phyloP scores from a whole-genome alignment of 2,329 filamentous ascomycete genomes.

The Westerdykella sp. region DNA sequence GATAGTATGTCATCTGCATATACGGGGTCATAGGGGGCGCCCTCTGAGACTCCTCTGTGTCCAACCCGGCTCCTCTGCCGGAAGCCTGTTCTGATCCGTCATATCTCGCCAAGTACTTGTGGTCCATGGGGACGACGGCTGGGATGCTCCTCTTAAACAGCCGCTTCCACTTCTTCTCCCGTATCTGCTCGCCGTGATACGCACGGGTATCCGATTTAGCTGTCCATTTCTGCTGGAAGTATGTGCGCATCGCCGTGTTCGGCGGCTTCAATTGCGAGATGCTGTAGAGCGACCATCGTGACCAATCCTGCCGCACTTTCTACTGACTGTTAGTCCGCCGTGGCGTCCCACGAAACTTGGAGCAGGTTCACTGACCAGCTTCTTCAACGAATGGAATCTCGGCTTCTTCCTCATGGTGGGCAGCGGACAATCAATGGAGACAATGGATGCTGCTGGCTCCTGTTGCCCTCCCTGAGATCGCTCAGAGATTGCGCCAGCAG shows the following conservation, averaged over 20 bases:
- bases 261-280: conserved; percentile 53
- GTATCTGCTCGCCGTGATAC: conserved; percentile 93
- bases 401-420: conserved; percentile 42
- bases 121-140: conserved; percentile 79
- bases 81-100: conserved; percentile 80
- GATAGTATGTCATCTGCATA: conserved; percentile 93
- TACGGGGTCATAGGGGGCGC: conserved; percentile 62
- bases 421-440: conserved; percentile 7
- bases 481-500: neutral
- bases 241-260: conserved; percentile 48
- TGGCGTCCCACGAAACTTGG: neutral
- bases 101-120: conserved; percentile 66
- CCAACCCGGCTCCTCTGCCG: conserved; percentile 69
- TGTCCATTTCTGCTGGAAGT: conserved; percentile 98
- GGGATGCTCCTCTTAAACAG: conserved; percentile 81
- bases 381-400: conserved; percentile 61
- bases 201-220: conserved; percentile 77
- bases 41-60: conserved; percentile 12
- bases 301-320: conserved; percentile 96
- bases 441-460: conserved; percentile 1
- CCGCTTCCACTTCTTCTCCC: conserved; percentile 87
- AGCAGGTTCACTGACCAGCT: conserved; percentile 49
- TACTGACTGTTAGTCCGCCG: conserved; percentile 35
- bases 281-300: conserved; percentile 95
- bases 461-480: neutral